These are phyloP conservation scores for Backusella westeae DNA, from an alignment of 192 early-diverging fungal genomes.

Conservation along the genomic window DNA sequence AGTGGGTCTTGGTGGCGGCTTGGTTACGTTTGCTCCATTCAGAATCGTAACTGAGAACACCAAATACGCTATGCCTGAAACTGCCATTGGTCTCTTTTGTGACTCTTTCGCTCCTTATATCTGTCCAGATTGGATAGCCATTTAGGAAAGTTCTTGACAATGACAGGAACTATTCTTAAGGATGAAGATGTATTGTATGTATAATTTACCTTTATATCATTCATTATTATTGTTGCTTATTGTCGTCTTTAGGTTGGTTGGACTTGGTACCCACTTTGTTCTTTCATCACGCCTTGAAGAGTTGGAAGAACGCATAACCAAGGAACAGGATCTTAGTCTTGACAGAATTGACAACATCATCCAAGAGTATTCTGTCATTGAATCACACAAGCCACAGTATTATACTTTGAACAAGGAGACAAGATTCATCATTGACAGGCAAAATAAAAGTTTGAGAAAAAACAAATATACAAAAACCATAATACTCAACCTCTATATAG, in stretches of 20 bases:
- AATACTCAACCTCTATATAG: neutral
- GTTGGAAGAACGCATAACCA: constrained; percentile 78
- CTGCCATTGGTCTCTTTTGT: constrained; percentile 91
- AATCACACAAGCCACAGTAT: constrained; percentile 28
- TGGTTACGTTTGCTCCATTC: constrained; percentile 92
- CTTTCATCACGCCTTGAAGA: constrained; percentile 76
- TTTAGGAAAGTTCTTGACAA: constrained; percentile 84
- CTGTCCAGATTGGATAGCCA: constrained; percentile 91
- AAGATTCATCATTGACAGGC: constrained; percentile 61
- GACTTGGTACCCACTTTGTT: constrained; percentile 95
- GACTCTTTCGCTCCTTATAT: constrained; percentile 98
- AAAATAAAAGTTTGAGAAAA: neutral
- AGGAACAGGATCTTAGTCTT: constrained; percentile 73
- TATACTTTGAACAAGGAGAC: constrained; percentile 44
- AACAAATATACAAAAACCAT: no score
- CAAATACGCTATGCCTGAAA: constrained; percentile 97
- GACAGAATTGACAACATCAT: constrained; percentile 81
- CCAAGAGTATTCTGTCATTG: constrained; percentile 85
- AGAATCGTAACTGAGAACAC: constrained; percentile 94
- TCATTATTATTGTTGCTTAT: no score
- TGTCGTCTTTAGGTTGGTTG: constrained; percentile 53
- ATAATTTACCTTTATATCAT: no score
- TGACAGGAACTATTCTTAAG: constrained; percentile 75
- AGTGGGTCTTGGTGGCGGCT: constrained; percentile 97
- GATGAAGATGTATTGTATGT: constrained; percentile 74